A percentile compares a stretch with the other conserved stretches of the same genome.
phyloP scores from a whole-genome alignment of 768 basidiomycete species.

The Tephrocybe sp. region DNA sequence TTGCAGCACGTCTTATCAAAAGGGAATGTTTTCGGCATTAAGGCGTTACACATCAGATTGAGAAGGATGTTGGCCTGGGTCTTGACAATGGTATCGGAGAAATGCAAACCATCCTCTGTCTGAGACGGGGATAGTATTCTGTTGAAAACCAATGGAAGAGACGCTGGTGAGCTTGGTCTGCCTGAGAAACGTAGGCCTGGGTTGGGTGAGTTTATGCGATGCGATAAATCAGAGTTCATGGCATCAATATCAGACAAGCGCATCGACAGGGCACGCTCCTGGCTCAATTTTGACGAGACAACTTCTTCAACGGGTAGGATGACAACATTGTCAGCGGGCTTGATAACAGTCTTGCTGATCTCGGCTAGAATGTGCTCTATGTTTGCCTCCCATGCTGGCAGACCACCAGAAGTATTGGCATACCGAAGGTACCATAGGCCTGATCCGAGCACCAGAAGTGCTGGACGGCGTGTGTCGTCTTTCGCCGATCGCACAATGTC shows the following conservation, averaged over 20 bases:
- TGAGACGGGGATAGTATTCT: conserved; percentile 68
- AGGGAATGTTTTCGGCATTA: conserved; percentile 59
- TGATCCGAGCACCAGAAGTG: conserved; percentile 79
- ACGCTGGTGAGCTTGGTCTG: conserved; percentile 35
- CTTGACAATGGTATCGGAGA: conserved; percentile 57
- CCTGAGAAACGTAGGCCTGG: conserved; percentile 24
- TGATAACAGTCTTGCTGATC: conserved; percentile 34
- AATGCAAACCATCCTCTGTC: conserved; percentile 88
- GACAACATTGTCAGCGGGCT: conserved; percentile 70
- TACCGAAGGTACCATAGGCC: conserved; percentile 91
- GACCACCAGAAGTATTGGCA: conserved; percentile 66
- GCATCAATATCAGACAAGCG: conserved; percentile 79
- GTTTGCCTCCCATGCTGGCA: conserved; percentile 75
- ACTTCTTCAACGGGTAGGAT: conserved; percentile 79
- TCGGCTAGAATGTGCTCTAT: conserved; percentile 64
- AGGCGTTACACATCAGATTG: conserved; percentile 80
- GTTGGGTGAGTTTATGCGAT: conserved; percentile 51
- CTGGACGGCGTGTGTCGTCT: conserved; percentile 34
- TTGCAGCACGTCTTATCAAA: conserved; percentile 82
- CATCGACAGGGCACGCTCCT: conserved; percentile 67
- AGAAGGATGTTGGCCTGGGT: conserved; percentile 77
- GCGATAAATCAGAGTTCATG: conserved; percentile 86
- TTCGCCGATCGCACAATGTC: conserved; percentile 35
- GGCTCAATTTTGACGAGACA: conserved; percentile 62
- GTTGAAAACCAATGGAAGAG: conserved; percentile 81